These are phyloP conservation scores for Scopulariopsis brevicaulis DNA, from an alignment of 2,329 filamentous ascomycete genomes.

Conservation along the genomic window DNA sequence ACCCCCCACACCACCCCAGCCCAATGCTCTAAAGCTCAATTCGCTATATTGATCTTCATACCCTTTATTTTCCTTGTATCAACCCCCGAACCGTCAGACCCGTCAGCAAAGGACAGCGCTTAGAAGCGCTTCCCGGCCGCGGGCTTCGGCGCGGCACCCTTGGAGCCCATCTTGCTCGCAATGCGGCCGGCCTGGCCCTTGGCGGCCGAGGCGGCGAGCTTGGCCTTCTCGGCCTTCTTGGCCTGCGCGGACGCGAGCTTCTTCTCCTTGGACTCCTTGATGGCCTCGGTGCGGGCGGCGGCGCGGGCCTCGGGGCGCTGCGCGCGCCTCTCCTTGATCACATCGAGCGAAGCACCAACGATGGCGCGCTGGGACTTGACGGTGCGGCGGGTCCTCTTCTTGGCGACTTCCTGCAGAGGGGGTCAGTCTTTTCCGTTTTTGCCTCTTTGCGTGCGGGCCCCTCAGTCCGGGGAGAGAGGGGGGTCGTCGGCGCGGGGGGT, in stretches of 20 bases:
- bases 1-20: neutral
- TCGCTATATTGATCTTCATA: conserved; percentile 4
- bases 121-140: conserved; percentile 71
- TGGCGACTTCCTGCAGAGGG: conserved; percentile 81
- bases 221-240: conserved; percentile 99
- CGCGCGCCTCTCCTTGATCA: conserved; percentile 97
- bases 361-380: conserved; percentile 99
- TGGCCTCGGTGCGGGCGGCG: conserved; percentile 79
- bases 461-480: neutral
- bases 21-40: neutral
- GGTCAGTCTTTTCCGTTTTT: conserved; percentile 22
- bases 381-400: conserved; percentile 97
- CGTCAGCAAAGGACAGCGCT: conserved; percentile 17
- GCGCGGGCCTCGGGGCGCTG: conserved; percentile 92
- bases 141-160: conserved; percentile 80
- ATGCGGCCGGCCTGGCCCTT: conserved; percentile 73
- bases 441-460: neutral
- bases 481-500: neutral
- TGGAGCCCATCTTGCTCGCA: conserved; percentile 93
- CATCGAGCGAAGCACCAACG: conserved; percentile 97
- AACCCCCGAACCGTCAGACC: conserved; percentile 1
- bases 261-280: conserved; percentile 99
- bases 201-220: conserved; percentile 62
- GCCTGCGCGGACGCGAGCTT: conserved; percentile 74
- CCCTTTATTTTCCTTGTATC: conserved; percentile 8